Base-by-base conservation (phyloP, 352 stramenopile species). In the Stramenopiles sp. region DNA sequence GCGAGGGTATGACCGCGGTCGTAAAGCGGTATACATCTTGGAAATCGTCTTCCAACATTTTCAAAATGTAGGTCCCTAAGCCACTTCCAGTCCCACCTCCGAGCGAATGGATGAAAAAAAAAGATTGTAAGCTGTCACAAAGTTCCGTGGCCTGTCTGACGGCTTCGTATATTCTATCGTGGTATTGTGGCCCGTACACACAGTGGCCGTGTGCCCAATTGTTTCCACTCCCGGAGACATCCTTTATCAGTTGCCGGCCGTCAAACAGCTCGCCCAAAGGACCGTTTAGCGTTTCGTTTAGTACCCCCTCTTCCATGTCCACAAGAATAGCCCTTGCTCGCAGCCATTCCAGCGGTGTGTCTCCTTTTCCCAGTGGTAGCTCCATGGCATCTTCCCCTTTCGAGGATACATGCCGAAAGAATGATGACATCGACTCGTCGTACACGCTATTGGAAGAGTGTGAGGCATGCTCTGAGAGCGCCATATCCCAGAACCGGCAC, bases 141-240 rank as follows among this genome's bases (percentile, higher is more conserved):
- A 87, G 91, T 87, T 99, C 96, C 32, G 94, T 93, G 86, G 99
- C 95, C 88, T 99, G 98, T 67, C 96, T 92, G 76, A 99, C 93
- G 67, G 98, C 94, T 87, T 99, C 96, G 67, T 99, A 92, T 44
- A 99, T 94, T 44, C 92, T 95, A 88, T 99, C 96, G 76, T 99
- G 97, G 14, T 99, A 88, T 89, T 99, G 96, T 0, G 95, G 95
- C 82, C 96, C 95, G 86, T 99, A 95, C 30, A 96, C 99, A 89
- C 99, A 99, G 88, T 99, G 96, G 83, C 96, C 96, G 90, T 99
- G 99, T 87, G 96, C 96, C 96, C 96, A 99, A 90, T 99, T 97
- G 90, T 97, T 99, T 88, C 95, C 95, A 67, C 95, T 95, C 85
- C 95, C 95, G 67, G 92, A 97, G 87, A 98, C 94, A 81, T 95